Evolutionary conservation across 2,329 filamentous ascomycete genomes (phyloP).

Genomic region (Penicillium sp.): DNA sequence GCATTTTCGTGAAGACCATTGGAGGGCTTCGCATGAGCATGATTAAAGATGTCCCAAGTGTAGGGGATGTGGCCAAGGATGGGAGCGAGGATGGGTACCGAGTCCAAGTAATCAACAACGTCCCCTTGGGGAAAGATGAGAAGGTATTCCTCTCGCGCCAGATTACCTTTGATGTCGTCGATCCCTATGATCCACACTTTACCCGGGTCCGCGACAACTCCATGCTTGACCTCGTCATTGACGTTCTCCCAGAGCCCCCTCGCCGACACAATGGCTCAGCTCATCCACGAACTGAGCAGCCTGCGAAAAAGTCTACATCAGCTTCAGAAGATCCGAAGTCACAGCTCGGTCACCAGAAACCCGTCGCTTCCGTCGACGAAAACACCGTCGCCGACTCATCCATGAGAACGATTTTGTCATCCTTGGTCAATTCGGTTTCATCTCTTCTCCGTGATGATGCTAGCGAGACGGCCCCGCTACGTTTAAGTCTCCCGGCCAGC

Average conservation of each 20-base stretch:
- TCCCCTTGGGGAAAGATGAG: conserved; percentile 79
- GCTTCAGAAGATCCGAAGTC: conserved; percentile 13
- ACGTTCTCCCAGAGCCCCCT: conserved; percentile 41
- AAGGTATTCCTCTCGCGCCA: conserved; percentile 73
- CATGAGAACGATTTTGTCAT: conserved; percentile 42
- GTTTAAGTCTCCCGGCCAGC: conserved; percentile 45
- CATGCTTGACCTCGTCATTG: conserved; percentile 67
- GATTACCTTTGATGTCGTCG: conserved; percentile 62
- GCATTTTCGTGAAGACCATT: conserved; percentile 56
- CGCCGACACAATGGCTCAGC: conserved; percentile 32
- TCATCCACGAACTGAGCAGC: conserved; percentile 23
- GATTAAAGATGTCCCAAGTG: conserved; percentile 43
- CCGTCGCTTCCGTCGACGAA: conserved; percentile 23
- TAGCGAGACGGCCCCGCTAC: conserved; percentile 29
- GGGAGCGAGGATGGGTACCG: conserved; percentile 37
- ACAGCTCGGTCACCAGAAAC: conserved; percentile 16
- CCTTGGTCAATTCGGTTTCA: conserved; percentile 47
- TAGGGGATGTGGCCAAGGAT: conserved; percentile 5
- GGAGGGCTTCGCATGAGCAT: conserved; percentile 52
- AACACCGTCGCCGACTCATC: conserved; percentile 27
- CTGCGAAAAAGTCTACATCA: conserved; percentile 21
- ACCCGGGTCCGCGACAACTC: conserved; percentile 67
- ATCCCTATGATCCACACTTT: conserved; percentile 71
- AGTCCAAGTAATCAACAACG: conserved; percentile 73
- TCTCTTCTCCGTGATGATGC: conserved; percentile 44